Conservation (phyloP, 2,329 filamentous ascomycete species). For the Neoscytalidium dimidiatum region DNA sequence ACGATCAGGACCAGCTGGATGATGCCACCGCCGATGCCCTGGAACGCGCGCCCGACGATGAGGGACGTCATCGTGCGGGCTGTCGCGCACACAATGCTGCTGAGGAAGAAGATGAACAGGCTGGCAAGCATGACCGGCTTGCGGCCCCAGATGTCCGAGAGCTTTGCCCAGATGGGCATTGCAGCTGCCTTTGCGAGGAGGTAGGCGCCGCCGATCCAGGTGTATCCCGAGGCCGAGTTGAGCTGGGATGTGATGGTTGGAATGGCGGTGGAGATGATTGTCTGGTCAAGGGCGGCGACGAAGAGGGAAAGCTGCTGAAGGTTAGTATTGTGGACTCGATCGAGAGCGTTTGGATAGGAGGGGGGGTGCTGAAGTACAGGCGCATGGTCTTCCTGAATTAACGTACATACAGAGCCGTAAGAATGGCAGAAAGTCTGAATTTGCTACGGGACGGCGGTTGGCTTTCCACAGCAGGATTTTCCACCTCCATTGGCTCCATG, state of each 20-base stretch:
- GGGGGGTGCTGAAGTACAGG: no score
- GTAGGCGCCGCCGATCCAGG: constrained; percentile 77
- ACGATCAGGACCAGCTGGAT: constrained; percentile 55
- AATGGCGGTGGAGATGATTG: constrained; percentile 66
- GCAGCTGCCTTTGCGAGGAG: constrained; percentile 68
- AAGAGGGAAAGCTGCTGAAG: constrained; percentile 40
- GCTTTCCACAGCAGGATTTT: neutral
- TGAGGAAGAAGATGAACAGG: constrained; percentile 50
- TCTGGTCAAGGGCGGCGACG: constrained; percentile 50
- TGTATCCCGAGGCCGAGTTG: constrained; percentile 68
- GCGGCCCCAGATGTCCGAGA: constrained; percentile 60
- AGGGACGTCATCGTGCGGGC: constrained; percentile 53
- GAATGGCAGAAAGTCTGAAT: neutral
- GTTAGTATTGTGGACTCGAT: no score
- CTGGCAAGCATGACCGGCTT: constrained; percentile 55
- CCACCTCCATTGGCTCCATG: neutral
- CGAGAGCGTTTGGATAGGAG: no score
- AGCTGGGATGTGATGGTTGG: constrained; percentile 67
- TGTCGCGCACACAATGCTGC: constrained; percentile 53
- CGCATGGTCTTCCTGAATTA: no score
- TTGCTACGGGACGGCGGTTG: neutral
- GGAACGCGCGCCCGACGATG: constrained; percentile 55
- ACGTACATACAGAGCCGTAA: neutral
- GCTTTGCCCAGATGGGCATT: constrained; percentile 69
- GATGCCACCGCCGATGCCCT: constrained; percentile 57